A percentile compares a stretch with the other conserved stretches of the same genome.
phyloP scores from a whole-genome alignment of 2,329 filamentous ascomycete genomes.

The Xylariaceae sp. region DNA sequence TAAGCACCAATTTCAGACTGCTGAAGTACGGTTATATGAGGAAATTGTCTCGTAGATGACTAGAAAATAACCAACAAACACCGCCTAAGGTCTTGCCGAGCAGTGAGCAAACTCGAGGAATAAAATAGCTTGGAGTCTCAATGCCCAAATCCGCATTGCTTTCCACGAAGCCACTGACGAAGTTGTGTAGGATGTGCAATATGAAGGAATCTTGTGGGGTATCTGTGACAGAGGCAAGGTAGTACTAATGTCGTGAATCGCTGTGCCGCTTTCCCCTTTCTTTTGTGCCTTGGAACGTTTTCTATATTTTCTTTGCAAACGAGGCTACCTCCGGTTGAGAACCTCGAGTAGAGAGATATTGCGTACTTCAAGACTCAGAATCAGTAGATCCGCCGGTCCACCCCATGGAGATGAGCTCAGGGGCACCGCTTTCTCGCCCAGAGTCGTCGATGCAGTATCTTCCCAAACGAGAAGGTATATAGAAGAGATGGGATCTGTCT shows the following conservation, averaged over 20 bases:
- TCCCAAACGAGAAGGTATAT: constrained; percentile 3
- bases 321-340: not conserved
- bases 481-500: constrained; percentile 5
- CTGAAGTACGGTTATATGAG: too few relatives aligned
- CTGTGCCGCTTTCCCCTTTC: not conserved
- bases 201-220: not conserved
- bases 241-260: not conserved
- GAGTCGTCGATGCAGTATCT: constrained; percentile 3
- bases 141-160: constrained; percentile 18
- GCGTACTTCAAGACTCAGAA: not conserved
- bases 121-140: constrained; percentile 1
- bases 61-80: constrained; percentile 13
- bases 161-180: constrained; percentile 4
- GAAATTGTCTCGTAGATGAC: not conserved
- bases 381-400: not conserved
- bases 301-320: not conserved
- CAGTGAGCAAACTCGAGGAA: constrained; percentile 6
- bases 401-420: not conserved
- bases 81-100: constrained; percentile 8
- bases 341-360: not conserved
- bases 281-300: not conserved
- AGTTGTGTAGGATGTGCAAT: not conserved
- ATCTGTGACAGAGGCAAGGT: not conserved
- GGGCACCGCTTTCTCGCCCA: not conserved
- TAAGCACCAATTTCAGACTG: too few relatives aligned